Conservation (phyloP, 1,284 basidiomycete genomes). For the Tylopilus sp. region DNA sequence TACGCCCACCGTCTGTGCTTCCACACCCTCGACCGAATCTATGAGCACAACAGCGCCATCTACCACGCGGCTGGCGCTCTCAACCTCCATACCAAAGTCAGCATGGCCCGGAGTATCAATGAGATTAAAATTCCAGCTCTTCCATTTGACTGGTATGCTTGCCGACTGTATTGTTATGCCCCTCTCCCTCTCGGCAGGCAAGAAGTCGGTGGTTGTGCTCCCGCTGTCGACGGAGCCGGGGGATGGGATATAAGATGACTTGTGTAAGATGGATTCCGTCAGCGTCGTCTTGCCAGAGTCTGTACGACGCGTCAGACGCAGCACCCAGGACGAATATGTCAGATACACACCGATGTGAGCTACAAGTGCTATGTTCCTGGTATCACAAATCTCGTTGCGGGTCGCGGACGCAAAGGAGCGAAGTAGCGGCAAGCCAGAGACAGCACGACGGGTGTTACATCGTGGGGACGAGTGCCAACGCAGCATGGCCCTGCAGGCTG, state of each 20-base stretch:
- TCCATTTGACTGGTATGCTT: slow-evolving; percentile 89
- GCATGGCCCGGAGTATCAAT: slow-evolving; percentile 92
- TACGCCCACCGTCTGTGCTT: slow-evolving; percentile 85
- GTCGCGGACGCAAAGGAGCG: slow-evolving; percentile 23
- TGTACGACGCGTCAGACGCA: slow-evolving; percentile 33
- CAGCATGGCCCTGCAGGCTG: slow-evolving; percentile 17
- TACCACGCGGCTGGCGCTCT: slow-evolving; percentile 84
- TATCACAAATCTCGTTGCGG: slow-evolving; percentile 34
- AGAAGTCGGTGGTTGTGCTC: slow-evolving; percentile 87
- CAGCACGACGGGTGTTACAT: slow-evolving; percentile 13
- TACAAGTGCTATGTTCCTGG: slow-evolving; percentile 78
- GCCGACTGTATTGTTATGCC: slow-evolving; percentile 92
- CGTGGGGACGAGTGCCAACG: slow-evolving; percentile 6
- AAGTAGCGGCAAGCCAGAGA: not conserved
- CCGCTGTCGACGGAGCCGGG: slow-evolving; percentile 86
- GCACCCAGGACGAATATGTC: not conserved
- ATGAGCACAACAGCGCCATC: slow-evolving; percentile 87
- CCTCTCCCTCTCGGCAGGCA: slow-evolving; percentile 84
- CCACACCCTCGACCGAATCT: slow-evolving; percentile 89
- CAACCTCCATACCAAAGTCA: slow-evolving; percentile 94
- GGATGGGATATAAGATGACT: slow-evolving; percentile 67
- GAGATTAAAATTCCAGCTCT: slow-evolving; percentile 77
- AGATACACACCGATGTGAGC: slow-evolving; percentile 70
- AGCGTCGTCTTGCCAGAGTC: slow-evolving; percentile 91
- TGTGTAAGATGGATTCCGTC: slow-evolving; percentile 81